Evolutionary conservation across 1,284 basidiomycete species (phyloP), one percentile per base, ranked within the genome.

Genomic region (Microbotryum intermedium): DNA sequence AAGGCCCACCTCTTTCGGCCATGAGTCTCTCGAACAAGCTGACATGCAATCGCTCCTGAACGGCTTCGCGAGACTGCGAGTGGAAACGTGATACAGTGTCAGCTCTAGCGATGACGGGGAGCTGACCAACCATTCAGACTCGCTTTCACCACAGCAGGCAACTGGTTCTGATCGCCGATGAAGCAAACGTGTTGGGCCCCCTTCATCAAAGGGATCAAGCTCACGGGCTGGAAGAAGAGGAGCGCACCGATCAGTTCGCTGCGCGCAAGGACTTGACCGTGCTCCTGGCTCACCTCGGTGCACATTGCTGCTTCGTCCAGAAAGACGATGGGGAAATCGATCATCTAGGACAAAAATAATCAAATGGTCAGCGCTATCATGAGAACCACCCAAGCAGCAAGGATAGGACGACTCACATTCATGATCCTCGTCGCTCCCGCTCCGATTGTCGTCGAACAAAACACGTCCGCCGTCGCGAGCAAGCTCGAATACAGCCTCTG

Each of bases 231-330:
- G 25, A 29, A 8, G 6, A 25, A 20, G 3, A 9, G 16, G 0
- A 5, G 3, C n/a, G 3, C 8, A n/a, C 30, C 13, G 30, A 49
- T n/a, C 4, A 25, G 28, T n/a, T 23, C 23, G 26, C 25, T 6
- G 21, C 39, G 16, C 5, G 4, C 1, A 16, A 16, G 7, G 18
- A 6, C 8, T 21, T 16, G 4, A 9, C 9, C 13, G 23, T 20
- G 21, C 21, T 13, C 0, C 29, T 2, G 2, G 13, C 61, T 23
- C 9, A 65, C 63, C 75, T 97, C 92, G 2, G 90, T 94, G 13
- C 89, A 91, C 90, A 94, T 95, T 10, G 87, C 89, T 2, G 90
- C 92, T 75, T 97, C 93, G 73, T 97, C 92, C 29, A 97, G 76
- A 71, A 95, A 92, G 8, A 97, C 90, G 39, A 95, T 81, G 1